phyloP scores from a whole-genome alignment of 495 filamentous ascomycete genomes.

The Hamigera avellanea region DNA sequence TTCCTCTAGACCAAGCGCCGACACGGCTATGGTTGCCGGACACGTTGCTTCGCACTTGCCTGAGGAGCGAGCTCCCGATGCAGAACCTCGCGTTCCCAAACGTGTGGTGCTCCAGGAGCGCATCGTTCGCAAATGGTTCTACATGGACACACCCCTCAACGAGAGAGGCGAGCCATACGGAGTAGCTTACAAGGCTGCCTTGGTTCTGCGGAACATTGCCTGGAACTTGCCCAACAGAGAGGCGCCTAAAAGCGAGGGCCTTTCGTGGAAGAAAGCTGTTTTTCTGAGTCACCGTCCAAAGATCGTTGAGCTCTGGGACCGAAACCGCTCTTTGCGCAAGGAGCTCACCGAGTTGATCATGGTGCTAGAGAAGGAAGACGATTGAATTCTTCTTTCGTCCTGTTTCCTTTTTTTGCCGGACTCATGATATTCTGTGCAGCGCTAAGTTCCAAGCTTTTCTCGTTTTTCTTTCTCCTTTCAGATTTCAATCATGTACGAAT shows the following conservation, averaged over 20 bases:
- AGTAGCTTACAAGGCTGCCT: slow-evolving; percentile 68
- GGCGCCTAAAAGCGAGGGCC: slow-evolving; percentile 17
- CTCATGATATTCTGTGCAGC: neutral
- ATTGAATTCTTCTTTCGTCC: slow-evolving; percentile 19
- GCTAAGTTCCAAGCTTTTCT: too few relatives aligned
- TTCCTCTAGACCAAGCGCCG: slow-evolving; percentile 25
- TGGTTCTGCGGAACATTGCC: slow-evolving; percentile 85
- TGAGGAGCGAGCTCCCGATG: slow-evolving; percentile 38
- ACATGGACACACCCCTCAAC: slow-evolving; percentile 62
- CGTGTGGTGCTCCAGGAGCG: slow-evolving; percentile 29
- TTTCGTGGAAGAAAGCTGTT: slow-evolving; percentile 32
- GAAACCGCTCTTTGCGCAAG: slow-evolving; percentile 31
- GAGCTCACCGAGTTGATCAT: slow-evolving; percentile 34
- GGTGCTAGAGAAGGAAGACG: slow-evolving; percentile 31
- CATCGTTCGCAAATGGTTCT: slow-evolving; percentile 31
- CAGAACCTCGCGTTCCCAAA: slow-evolving; percentile 29
- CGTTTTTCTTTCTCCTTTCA: too few relatives aligned
- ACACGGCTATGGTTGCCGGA: slow-evolving; percentile 31
- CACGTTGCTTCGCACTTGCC: slow-evolving; percentile 41
- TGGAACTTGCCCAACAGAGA: slow-evolving; percentile 47
- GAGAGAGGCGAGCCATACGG: slow-evolving; percentile 73
- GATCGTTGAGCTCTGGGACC: slow-evolving; percentile 33
- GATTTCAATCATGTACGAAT: too few relatives aligned
- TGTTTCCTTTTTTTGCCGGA: slow-evolving; percentile 3
- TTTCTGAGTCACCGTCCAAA: slow-evolving; percentile 30